Percentiles rank a stretch among this genome's conserved stretches.
Evolutionary conservation across 257 asterid species (phyloP).

Genomic region (Buddleja alternifolia): DNA sequence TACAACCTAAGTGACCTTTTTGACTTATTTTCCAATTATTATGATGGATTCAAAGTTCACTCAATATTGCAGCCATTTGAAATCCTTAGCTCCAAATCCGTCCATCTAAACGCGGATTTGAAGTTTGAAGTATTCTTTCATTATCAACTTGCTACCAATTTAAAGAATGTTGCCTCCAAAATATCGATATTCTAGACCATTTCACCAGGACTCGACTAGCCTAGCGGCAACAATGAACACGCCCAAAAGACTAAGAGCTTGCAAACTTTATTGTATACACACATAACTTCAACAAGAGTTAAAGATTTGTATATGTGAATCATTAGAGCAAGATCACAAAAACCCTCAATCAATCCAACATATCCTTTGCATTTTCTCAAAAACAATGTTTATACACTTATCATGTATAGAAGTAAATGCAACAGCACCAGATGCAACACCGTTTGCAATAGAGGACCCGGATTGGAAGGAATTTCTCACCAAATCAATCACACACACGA

Average conservation of each 20-base stretch:
- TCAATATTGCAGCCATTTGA: too few species aligned
- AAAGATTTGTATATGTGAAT: background rate
- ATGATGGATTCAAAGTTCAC: too few species aligned
- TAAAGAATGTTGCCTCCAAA: background rate
- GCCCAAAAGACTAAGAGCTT: background rate
- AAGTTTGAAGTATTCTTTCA: background rate
- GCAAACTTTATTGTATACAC: background rate
- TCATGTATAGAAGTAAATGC: too few species aligned
- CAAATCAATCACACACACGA: background rate
- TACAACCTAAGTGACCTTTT: too few species aligned
- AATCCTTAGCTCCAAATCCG: too few species aligned
- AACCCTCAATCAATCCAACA: background rate
- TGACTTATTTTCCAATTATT: too few species aligned
- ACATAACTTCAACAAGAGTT: constrained; percentile 13
- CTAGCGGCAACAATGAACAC: background rate
- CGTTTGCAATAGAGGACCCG: too few species aligned
- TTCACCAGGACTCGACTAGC: background rate
- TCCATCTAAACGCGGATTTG: too few species aligned
- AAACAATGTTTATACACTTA: background rate
- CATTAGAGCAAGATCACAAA: background rate
- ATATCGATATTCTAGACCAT: background rate
- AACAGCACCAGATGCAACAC: too few species aligned
- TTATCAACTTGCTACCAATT: background rate
- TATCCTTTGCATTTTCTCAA: background rate
- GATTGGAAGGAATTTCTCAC: background rate